Conservation (phyloP, 768 basidiomycete genomes). For the Psilocybe sp. region DNA sequence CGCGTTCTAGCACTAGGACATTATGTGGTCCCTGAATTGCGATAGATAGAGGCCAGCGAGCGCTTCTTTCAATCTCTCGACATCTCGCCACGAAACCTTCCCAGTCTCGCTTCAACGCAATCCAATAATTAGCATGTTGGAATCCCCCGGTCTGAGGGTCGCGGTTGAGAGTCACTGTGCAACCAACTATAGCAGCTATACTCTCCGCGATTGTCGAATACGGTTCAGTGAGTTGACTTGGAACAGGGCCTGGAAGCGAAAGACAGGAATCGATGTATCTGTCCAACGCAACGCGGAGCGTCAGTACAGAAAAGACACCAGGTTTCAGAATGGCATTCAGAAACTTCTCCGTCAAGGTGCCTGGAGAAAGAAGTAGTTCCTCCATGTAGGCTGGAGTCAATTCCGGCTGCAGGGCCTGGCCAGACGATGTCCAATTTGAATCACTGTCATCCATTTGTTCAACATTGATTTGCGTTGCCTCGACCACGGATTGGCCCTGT, state of each 20-base stretch:
- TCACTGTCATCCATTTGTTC: constrained; percentile 25
- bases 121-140: constrained; percentile 79
- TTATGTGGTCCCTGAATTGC: constrained; percentile 44
- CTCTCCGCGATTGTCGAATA: constrained; percentile 72
- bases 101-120: constrained; percentile 88
- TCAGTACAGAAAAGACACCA: constrained; percentile 81
- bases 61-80: constrained; percentile 84
- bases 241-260: constrained; percentile 54
- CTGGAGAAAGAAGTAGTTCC: constrained; percentile 68
- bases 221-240: constrained; percentile 54
- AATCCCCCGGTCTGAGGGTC: constrained; percentile 79
- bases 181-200: constrained; percentile 83
- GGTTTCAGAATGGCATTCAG: constrained; percentile 82
- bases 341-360: constrained; percentile 76
- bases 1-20: constrained; percentile 70
- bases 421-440: constrained; percentile 50
- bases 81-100: constrained; percentile 92
- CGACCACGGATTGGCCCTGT: constrained; percentile 72
- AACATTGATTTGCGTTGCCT: constrained; percentile 48
- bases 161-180: constrained; percentile 69
- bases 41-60: constrained; percentile 75
- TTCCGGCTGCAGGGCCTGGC: constrained; percentile 69
- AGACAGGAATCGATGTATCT: constrained; percentile 77
- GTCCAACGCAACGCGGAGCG: constrained; percentile 77
- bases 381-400: constrained; percentile 87